These are phyloP conservation scores for Begonia peltatifolia DNA, from an alignment of 306 rosid species.

Conservation along the genomic window DNA sequence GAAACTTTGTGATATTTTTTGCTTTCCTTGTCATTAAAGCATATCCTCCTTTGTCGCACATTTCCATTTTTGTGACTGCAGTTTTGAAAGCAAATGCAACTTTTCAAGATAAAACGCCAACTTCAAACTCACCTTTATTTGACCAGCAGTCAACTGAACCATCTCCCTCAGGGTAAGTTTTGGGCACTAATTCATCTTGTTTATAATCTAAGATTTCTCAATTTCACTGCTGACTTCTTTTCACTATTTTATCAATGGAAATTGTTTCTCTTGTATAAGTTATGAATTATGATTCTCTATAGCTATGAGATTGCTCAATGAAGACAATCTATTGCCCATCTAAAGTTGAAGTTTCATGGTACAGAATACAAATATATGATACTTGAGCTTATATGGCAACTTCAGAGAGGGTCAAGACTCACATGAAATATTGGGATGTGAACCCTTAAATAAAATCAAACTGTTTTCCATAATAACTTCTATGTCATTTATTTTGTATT, in stretches of 20 bases:
- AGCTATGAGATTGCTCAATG: too few relatives aligned
- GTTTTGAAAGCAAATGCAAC: slow-evolving; percentile 71
- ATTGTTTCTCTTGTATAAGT: slow-evolving; percentile 2
- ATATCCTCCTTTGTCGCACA: neutral
- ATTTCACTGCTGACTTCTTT: too few relatives aligned
- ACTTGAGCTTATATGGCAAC: too few relatives aligned
- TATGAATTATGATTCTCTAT: neutral
- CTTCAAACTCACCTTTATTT: slow-evolving; percentile 46
- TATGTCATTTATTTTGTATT: neutral
- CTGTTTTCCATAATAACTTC: too few relatives aligned
- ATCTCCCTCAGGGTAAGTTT: slow-evolving; percentile 66
- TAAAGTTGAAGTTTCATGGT: too few relatives aligned
- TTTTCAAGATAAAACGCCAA: slow-evolving; percentile 46
- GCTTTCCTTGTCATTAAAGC: neutral
- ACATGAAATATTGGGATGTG: neutral
- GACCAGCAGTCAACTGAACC: slow-evolving; percentile 64
- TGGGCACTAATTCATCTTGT: slow-evolving; percentile 9
- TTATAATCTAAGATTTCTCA: neutral
- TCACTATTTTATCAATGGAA: too few relatives aligned
- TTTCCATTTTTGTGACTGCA: slow-evolving; percentile 16
- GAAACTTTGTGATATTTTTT: too few relatives aligned
- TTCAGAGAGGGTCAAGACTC: too few relatives aligned
- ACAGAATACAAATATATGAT: too few relatives aligned
- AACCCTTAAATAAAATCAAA: neutral
- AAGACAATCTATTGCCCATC: too few relatives aligned